phyloP scores from a whole-genome alignment of 768 basidiomycete genomes.

The Xerocomus brunneocitrinus region DNA sequence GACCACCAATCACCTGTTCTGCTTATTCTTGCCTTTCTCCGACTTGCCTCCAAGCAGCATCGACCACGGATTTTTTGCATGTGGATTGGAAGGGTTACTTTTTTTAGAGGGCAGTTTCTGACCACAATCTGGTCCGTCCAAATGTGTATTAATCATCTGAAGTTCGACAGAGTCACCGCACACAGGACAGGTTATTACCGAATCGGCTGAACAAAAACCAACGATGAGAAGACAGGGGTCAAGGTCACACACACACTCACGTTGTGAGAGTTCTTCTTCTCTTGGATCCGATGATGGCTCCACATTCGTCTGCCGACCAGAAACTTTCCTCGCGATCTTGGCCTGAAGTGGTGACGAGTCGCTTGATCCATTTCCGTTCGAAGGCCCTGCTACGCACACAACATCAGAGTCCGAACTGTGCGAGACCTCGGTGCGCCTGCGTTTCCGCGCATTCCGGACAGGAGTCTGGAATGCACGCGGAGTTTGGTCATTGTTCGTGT shows the following conservation, averaged over 20 bases:
- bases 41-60: constrained; percentile 33
- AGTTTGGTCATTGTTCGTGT: constrained; percentile 7
- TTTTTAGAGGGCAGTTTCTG: constrained; percentile 13
- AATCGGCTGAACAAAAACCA: constrained; percentile 25
- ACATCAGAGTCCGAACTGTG: constrained; percentile 26
- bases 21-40: constrained; percentile 42
- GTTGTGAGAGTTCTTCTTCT: constrained; percentile 25
- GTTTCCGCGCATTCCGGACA: constrained; percentile 31
- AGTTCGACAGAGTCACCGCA: constrained; percentile 47
- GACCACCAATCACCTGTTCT: constrained; percentile 18
- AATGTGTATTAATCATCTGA: constrained; percentile 55
- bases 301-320: constrained; percentile 7
- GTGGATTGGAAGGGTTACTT: constrained; percentile 22
- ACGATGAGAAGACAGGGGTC: background rate
- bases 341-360: constrained; percentile 22
- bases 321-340: constrained; percentile 19
- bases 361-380: constrained; percentile 21
- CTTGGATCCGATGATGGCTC: constrained; percentile 30
- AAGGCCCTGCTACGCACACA: constrained; percentile 29
- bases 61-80: constrained; percentile 38
- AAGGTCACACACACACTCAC: constrained; percentile 12
- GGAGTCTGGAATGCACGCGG: constrained; percentile 17
- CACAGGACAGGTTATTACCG: constrained; percentile 55
- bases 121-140: constrained; percentile 54
- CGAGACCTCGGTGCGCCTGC: constrained; percentile 25